Conservation (phyloP, 1,284 basidiomycete species). For the Sanguinoderma infundibulare region DNA sequence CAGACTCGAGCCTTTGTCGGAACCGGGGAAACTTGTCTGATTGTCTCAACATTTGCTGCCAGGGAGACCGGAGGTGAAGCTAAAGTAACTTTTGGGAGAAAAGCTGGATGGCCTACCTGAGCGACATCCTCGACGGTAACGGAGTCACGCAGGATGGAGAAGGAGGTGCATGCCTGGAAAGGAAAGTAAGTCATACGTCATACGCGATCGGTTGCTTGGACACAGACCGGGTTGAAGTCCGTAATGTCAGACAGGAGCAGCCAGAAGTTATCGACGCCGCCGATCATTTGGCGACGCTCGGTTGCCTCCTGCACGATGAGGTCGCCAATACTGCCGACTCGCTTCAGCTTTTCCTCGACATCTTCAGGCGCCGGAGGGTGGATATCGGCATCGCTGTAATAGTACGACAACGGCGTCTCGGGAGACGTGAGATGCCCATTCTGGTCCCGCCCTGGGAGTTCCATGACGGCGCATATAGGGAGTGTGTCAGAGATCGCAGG, state of each 20-base stretch:
- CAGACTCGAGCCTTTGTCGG: constrained; percentile 29
- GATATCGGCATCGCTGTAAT: constrained; percentile 21
- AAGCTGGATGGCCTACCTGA: constrained; percentile 12
- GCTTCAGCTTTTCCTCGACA: constrained; percentile 14
- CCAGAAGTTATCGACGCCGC: constrained; percentile 38
- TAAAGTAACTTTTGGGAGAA: not conserved
- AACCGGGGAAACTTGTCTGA: constrained; percentile 33
- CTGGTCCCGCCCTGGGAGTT: no score
- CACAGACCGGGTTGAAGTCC: constrained; percentile 36
- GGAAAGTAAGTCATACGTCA: not conserved
- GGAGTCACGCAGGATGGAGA: constrained; percentile 27
- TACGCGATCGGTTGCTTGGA: not conserved
- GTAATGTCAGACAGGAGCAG: constrained; percentile 31
- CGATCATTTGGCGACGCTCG: constrained; percentile 31
- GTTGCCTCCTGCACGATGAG: constrained; percentile 25
- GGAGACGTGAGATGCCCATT: constrained; percentile 8
- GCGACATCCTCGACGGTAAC: constrained; percentile 26
- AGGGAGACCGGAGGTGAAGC: not conserved
- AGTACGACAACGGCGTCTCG: constrained; percentile 22
- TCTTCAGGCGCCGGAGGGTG: constrained; percentile 18
- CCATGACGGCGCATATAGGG: no score
- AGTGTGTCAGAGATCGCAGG: no score
- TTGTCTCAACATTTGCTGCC: constrained; percentile 18
- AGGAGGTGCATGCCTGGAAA: constrained; percentile 30
- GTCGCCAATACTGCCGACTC: constrained; percentile 9